Evolutionary conservation across 2,329 filamentous ascomycete genomes (phyloP), one percentile per base, ranked within the genome.

Genomic region (Trichophyton rubrum): DNA sequence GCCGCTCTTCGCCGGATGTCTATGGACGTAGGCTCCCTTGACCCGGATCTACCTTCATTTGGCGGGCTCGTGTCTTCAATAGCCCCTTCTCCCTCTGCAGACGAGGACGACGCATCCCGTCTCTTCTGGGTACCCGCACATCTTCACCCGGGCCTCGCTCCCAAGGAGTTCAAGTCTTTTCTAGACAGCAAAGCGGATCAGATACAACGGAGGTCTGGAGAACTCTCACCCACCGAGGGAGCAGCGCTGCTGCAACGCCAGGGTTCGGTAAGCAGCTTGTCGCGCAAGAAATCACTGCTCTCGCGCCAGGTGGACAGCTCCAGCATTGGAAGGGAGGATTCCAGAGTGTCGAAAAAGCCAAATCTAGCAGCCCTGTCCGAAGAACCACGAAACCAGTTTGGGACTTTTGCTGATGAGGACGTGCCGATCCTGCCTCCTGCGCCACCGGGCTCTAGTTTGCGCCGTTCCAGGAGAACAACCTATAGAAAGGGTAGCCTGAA

Each of bases 51-150:
- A 58, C 77, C 77, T 15, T 71, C 74, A 15, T 74, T 76, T 61
- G 70, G 68, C 55, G 73, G 70, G 60, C 66, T 75, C 33, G 72
- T 78, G 58, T 76, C 77, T 4, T 72, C 72, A 15, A 65, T 72
- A 58, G 71, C 77, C 1, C 76, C 77, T 3, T 73, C 74, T 11
- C 69, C 73, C n/a, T 72, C 73, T 5, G 71, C 70, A 64, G 87
- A 95, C 68, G 90, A 95, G 71, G 87, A 90, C 67, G 92, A 97
- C 70, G 85, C 90, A 6, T 90, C 91, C 1, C 83, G 90, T 64
- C 76, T 97, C 62, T 88, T 97, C 66, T 99, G 93, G 93, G 93
- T 99, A 4, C 93, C 93, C 3, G 93, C 93, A 24, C 85, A 90
- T 62, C 82, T 99, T 30, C 93, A 99, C 68, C 93, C 93, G 0